Conservation (phyloP, 108 stramenopile genomes). For the Conticribra guillardii region DNA sequence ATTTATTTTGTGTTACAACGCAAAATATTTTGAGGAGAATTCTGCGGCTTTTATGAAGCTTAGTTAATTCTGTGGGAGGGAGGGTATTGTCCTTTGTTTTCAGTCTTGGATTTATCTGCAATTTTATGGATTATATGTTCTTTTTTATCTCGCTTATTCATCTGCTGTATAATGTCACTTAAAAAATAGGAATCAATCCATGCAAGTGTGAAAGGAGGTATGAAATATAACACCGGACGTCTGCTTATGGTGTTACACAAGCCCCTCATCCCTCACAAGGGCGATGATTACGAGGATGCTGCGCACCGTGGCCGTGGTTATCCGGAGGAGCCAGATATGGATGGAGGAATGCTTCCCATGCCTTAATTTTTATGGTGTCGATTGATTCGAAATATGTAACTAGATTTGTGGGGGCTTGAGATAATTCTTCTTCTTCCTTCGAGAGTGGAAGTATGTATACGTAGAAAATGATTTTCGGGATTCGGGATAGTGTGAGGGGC, state of each 20-base stretch:
- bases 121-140: too few relatives aligned
- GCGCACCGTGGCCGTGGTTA: slow-evolving; percentile 21
- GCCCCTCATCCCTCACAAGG: slow-evolving; percentile 56
- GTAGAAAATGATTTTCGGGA: too few relatives aligned
- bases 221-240: slow-evolving; percentile 90
- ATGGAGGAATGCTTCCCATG: slow-evolving; percentile 45
- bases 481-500: too few relatives aligned
- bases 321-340: slow-evolving; percentile 43
- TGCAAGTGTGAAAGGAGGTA: slow-evolving; percentile 85
- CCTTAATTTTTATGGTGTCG: slow-evolving; percentile 13
- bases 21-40: too few relatives aligned
- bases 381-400: not conserved
- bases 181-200: slow-evolving; percentile 60
- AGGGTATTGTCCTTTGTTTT: too few relatives aligned
- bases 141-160: too few relatives aligned
- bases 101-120: too few relatives aligned
- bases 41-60: too few relatives aligned
- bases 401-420: not conserved
- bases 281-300: slow-evolving; percentile 28
- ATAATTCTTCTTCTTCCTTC: not conserved
- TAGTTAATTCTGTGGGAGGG: too few relatives aligned
- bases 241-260: slow-evolving; percentile 83
- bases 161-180: too few relatives aligned
- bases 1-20: too few relatives aligned
- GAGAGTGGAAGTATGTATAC: too few relatives aligned